A percentile compares a stretch with the other conserved stretches of the same genome.
These are phyloP conservation scores for Metschnikowia chrysomelidarum DNA, from an alignment of 805 yeast species.

Conservation along the genomic window DNA sequence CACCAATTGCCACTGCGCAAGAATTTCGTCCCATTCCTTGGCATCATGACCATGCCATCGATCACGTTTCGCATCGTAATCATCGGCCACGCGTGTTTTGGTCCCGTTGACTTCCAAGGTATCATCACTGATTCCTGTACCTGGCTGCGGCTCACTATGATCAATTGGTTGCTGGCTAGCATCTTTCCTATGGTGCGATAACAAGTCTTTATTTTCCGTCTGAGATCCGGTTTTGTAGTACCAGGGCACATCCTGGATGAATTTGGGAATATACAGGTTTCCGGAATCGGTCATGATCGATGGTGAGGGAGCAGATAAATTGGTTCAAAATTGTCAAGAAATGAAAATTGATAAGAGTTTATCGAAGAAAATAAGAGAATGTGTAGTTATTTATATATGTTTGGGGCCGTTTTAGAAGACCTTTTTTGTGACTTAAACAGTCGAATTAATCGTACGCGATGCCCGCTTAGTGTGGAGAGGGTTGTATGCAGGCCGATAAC, in stretches of 20 bases:
- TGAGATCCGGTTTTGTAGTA: constrained; percentile 23
- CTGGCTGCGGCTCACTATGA: constrained; percentile 53
- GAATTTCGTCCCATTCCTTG: constrained; percentile 54
- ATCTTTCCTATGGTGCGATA: constrained; percentile 56
- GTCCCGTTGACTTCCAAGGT: constrained; percentile 12
- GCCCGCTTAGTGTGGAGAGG: no score
- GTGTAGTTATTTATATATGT: no score
- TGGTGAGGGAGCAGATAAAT: no score
- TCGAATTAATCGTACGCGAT: no score
- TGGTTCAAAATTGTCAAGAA: no score
- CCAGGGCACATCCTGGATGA: constrained; percentile 40
- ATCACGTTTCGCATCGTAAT: constrained; percentile 73
- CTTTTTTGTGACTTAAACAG: no score
- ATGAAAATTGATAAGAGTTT: no score
- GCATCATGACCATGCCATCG: constrained; percentile 79
- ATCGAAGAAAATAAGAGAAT: no score
- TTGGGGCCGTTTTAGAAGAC: no score
- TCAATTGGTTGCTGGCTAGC: constrained; percentile 36
- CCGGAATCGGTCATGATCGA: not conserved
- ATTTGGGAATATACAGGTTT: constrained; percentile 38
- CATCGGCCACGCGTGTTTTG: constrained; percentile 27
- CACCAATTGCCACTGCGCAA: constrained; percentile 45
- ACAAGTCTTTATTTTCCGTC: constrained; percentile 35
- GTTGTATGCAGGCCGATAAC: no score
- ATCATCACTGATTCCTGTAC: constrained; percentile 56